These are phyloP conservation scores for Claviceps pusilla DNA, from an alignment of 2,329 filamentous ascomycete species.

Conservation along the genomic window DNA sequence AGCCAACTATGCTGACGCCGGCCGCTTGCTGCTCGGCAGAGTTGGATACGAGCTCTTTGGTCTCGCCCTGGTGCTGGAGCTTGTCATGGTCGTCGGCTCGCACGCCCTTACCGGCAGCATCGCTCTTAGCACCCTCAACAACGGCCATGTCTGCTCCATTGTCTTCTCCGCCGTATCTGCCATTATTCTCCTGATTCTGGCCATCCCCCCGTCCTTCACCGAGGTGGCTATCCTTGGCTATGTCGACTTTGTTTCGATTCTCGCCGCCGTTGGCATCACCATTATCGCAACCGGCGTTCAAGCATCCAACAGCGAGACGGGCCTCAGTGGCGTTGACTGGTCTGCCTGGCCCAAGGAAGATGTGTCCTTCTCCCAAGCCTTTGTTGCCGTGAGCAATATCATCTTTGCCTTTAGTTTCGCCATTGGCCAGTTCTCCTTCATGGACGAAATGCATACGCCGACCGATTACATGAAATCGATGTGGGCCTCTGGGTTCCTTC, in stretches of 20 bases:
- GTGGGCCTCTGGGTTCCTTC: constrained; percentile 43
- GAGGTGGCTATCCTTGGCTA: constrained; percentile 35
- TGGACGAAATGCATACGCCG: constrained; percentile 39
- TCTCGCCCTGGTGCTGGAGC: constrained; percentile 49
- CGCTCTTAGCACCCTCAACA: constrained; percentile 46
- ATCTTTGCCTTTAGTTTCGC: constrained; percentile 52
- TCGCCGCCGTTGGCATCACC: constrained; percentile 47
- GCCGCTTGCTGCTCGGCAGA: constrained; percentile 43
- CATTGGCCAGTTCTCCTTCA: constrained; percentile 37
- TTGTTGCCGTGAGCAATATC: constrained; percentile 53
- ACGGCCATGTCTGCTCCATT: constrained; percentile 35
- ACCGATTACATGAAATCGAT: constrained; percentile 38
- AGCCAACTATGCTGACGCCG: constrained; percentile 53
- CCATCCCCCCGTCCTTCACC: constrained; percentile 32
- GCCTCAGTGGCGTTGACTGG: constrained; percentile 23
- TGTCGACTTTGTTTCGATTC: constrained; percentile 46
- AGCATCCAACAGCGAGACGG: constrained; percentile 17
- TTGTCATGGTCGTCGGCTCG: constrained; percentile 50
- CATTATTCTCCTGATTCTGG: constrained; percentile 29
- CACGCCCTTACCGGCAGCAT: constrained; percentile 55
- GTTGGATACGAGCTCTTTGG: constrained; percentile 51
- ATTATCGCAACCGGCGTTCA: constrained; percentile 49
- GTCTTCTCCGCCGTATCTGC: constrained; percentile 31
- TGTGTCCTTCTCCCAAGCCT: constrained; percentile 36
- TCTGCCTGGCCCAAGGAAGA: constrained; percentile 30